Base-by-base conservation (phyloP, 2,329 filamentous ascomycete species). In the Talaromyces sp. region DNA sequence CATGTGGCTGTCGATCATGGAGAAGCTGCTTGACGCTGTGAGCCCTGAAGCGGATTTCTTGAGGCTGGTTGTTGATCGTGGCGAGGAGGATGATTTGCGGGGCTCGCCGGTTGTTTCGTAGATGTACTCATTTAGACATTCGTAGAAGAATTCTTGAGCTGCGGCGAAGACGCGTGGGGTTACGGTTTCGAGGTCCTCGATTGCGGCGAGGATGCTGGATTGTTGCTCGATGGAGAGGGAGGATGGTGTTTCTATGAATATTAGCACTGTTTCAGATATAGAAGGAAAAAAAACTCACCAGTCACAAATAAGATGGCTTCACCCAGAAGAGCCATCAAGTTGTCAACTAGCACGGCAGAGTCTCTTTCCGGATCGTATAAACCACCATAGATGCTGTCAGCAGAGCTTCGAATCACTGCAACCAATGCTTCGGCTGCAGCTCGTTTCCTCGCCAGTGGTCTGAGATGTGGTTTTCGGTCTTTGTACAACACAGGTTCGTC, bases 301-400 rank as follows among this genome's bases (percentile, higher is more conserved):
- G 88, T 87, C 66, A 96, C 81, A 67, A 97, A 91, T 1, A 92
- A 85, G 3, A 94, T 85, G 0, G 89, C 88, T 78, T 98, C 94
- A 60, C 92, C 93, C 1, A 98, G 84, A 14, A 98, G 82, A 3
- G 90, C 88, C 9, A 97, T 82, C 24, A 98, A 79, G 61, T 93
- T 93, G 71, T 98, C 94, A 67, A 96, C 91, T 70, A 91, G 91
- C 19, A 97, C 90, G 7, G 96, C 92, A 0, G 91, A 88, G 72
- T 93, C 90, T 13, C 91, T 86, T 19, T 87, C 85, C 27, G 88
- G 87, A 73, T 98, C 93, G 75, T 93, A 96, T 2, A 97, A 82
- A 1, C 94, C 94, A 63, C 94, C 94, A 65, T 91, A 90, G 71
- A 98, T 96, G 74, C 92, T 94, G 76, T 97, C 93, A 65, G 91